Evolutionary conservation across 306 rosid genomes (phyloP).

Genomic region (Ammopiptanthus mongolicus): DNA sequence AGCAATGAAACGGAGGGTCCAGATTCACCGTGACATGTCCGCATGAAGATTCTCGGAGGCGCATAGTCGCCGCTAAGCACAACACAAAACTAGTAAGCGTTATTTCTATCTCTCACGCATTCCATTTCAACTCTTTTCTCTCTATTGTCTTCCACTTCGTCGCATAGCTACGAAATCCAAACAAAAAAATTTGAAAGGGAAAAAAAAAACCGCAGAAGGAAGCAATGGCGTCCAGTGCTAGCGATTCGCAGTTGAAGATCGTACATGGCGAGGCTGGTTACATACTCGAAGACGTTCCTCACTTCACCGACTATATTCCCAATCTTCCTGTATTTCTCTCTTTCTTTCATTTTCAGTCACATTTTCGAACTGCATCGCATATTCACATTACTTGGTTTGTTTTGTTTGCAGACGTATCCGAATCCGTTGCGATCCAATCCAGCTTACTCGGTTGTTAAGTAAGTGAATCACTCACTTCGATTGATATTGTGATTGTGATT

Average conservation of each 20-base stretch:
- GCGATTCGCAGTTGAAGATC: constrained; percentile 35
- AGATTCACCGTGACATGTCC: background rate
- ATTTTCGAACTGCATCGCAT: background rate
- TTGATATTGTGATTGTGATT: background rate
- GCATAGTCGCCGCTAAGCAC: background rate
- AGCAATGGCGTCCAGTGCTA: constrained; percentile 36
- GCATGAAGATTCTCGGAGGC: constrained; percentile 2
- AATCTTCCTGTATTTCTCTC: constrained; percentile 47
- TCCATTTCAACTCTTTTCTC: background rate
- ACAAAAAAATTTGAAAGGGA: background rate
- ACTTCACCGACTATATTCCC: constrained; percentile 64
- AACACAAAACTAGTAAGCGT: background rate
- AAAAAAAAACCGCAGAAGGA: background rate
- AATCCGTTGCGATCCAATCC: constrained; percentile 95
- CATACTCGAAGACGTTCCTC: constrained; percentile 85
- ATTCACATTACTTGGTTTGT: background rate
- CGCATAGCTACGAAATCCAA: background rate
- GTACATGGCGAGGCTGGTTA: constrained; percentile 58
- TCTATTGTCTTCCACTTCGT: background rate
- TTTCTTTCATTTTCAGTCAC: background rate
- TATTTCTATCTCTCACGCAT: background rate
- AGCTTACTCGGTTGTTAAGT: constrained; percentile 96
- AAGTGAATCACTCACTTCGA: constrained; percentile 16
- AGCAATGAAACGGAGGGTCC: background rate
- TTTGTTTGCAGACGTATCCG: constrained; percentile 51